Evolutionary conservation across 2,329 filamentous ascomycete genomes (phyloP), one percentile per base, ranked within the genome.

Genomic region (Apiospora pterosperma): DNA sequence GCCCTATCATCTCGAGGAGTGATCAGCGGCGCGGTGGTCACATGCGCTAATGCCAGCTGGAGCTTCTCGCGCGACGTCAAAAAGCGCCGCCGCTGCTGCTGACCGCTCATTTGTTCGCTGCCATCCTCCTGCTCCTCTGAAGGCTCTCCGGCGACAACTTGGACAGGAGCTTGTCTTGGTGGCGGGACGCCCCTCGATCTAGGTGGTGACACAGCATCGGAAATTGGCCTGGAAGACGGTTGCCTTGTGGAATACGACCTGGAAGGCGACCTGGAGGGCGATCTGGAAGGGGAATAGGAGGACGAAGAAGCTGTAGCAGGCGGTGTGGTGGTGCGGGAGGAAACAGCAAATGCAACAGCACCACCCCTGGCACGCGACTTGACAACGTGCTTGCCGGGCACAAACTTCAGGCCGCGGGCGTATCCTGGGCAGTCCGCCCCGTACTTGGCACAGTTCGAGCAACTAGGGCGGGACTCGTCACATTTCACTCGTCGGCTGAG

Each of bases 331-430:
- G 21, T 36, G 58, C 34, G 23, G 12, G 62, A 55, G 48, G 23
- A 63, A 14, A 55, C 38, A 55, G 62, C 19, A 39, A 48, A 48
- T 4, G 31, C 48, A 59, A 48, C 31, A 36, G 41, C n/a, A 34
- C 63, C 34, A 28, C 58, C 39, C 25, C 59, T 62, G 55, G 59
- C 65, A 48, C 63, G 65, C 38, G 59, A 48, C 55, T 42, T 64
- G 42, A 66, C 62, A 25, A 52, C 59, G 52, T 66, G 62, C 44
- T 66, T 66, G 59, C 62, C 60, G 52, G 63, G 59, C 59, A 66
- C 65, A 63, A 64, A 66, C 55, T 64, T 66, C 39, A 62, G 44
- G 31, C 39, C 52, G 39, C 63, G 63, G 38, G 41, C 59, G 62
- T 62, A 64, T 23, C 62, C 65, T 19, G 65, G 65, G 36, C 65